phyloP scores from a whole-genome alignment of 169 alveolate species.

The Plasmodium adleri region DNA sequence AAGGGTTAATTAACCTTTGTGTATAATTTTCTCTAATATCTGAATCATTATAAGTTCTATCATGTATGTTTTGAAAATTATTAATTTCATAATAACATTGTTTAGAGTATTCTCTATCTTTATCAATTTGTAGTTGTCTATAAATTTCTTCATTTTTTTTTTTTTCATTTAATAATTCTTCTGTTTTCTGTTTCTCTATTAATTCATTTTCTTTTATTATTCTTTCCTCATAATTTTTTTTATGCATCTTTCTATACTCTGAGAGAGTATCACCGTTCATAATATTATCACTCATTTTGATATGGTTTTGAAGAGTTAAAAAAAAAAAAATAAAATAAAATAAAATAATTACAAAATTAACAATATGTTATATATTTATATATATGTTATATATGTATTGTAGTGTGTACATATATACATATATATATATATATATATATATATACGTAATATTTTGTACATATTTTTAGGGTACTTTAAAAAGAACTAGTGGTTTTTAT shows the following conservation, averaged over 20 bases:
- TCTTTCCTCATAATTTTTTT: conserved; percentile 64
- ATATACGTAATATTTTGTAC: no score
- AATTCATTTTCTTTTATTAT: conserved; percentile 38
- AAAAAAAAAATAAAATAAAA: background rate
- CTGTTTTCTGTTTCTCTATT: conserved; percentile 17
- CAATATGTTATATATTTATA: no score
- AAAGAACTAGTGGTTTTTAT: no score
- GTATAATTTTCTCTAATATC: conserved; percentile 41
- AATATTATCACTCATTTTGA: conserved; percentile 27
- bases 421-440: no score
- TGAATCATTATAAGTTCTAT: conserved; percentile 1
- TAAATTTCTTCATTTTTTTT: conserved; percentile 55
- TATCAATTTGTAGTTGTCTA: conserved; percentile 63
- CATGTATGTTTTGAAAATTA: conserved; percentile 17
- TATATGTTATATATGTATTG: background rate
- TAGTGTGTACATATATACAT: background rate
- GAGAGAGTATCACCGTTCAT: conserved; percentile 20
- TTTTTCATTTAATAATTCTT: conserved; percentile 24
- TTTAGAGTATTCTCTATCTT: conserved; percentile 64
- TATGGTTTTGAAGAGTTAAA: background rate
- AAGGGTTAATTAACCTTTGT: conserved; percentile 43
- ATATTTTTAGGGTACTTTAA: no score
- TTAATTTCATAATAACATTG: conserved; percentile 70
- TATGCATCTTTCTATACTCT: conserved; percentile 53
- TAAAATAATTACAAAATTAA: background rate